A percentile compares a stretch with the other conserved stretches of the same genome.
Evolutionary conservation across 441 rosid genomes (phyloP).

Genomic region (Biscutella laevigata): DNA sequence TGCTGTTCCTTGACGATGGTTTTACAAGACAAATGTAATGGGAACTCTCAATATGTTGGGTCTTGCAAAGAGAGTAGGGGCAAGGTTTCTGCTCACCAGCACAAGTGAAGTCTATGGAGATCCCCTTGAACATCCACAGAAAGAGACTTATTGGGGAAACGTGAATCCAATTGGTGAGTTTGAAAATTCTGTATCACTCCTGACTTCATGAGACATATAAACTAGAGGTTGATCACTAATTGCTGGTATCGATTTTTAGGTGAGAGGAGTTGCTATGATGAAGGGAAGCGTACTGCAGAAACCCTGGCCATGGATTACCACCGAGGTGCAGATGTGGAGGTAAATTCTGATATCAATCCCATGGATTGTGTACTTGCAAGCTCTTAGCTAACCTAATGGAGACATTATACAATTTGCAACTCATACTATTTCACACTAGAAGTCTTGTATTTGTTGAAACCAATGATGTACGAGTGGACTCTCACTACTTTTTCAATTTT

Average conservation of each 20-base stretch:
- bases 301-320: conserved; percentile 90
- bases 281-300: conserved; percentile 92
- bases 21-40: conserved; percentile 95
- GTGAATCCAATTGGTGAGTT: conserved; percentile 81
- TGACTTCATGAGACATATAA: neutral
- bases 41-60: conserved; percentile 98
- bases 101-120: conserved; percentile 98
- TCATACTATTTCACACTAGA: neutral
- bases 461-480: neutral
- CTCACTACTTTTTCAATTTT: conserved; percentile 13
- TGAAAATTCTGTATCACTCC: neutral
- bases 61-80: conserved; percentile 94
- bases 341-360: conserved; percentile 17
- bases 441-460: neutral
- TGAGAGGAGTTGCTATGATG: conserved; percentile 94
- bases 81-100: conserved; percentile 86
- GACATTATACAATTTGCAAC: neutral
- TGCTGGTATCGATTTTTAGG: conserved; percentile 33
- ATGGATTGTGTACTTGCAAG: neutral
- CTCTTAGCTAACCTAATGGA: neutral
- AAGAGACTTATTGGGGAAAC: conserved; percentile 93
- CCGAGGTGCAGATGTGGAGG: conserved; percentile 89
- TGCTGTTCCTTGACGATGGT: conserved; percentile 45
- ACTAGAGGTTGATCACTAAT: conserved; percentile 1
- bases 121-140: conserved; percentile 97